Conservation (phyloP, 2,329 filamentous ascomycete species). For the Trichoderma endophyticum region DNA sequence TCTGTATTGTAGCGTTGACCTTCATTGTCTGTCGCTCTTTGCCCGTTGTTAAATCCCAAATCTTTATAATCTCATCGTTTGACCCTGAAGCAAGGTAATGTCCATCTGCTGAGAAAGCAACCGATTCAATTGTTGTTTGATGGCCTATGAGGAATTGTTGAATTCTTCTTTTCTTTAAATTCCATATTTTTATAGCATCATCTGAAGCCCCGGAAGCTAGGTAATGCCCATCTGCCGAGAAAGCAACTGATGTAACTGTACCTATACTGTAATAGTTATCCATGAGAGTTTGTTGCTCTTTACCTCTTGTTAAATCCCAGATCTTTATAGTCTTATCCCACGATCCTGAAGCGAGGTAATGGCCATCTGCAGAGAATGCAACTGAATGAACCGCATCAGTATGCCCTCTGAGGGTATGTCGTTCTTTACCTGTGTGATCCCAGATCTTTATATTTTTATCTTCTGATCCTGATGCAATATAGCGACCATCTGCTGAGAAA, state of each 20-base stretch:
- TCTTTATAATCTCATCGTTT: not conserved
- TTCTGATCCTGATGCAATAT: not conserved
- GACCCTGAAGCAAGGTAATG: not conserved
- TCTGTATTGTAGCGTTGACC: too few species aligned
- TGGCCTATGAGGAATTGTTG: too few species aligned
- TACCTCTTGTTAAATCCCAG: not conserved
- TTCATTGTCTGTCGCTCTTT: too few species aligned
- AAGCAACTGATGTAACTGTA: too few species aligned
- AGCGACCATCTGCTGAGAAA: not conserved
- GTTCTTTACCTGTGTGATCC: not conserved
- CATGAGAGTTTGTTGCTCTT: not conserved
- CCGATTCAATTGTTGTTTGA: rapidly evolving
- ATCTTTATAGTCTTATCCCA: not conserved
- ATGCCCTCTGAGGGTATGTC: not conserved
- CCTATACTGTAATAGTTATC: too few species aligned
- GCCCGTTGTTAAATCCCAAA: not conserved
- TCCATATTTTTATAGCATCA: too few species aligned
- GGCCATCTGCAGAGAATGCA: not conserved
- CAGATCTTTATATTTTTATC: not conserved
- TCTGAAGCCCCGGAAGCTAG: too few species aligned
- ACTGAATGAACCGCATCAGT: not conserved
- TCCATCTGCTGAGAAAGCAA: not conserved
- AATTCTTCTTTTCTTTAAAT: too few species aligned
- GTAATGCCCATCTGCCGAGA: too few species aligned
- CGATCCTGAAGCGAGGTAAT: not conserved